Conservation (phyloP, 352 stramenopile species). For the Phytopythium ostracodes region DNA sequence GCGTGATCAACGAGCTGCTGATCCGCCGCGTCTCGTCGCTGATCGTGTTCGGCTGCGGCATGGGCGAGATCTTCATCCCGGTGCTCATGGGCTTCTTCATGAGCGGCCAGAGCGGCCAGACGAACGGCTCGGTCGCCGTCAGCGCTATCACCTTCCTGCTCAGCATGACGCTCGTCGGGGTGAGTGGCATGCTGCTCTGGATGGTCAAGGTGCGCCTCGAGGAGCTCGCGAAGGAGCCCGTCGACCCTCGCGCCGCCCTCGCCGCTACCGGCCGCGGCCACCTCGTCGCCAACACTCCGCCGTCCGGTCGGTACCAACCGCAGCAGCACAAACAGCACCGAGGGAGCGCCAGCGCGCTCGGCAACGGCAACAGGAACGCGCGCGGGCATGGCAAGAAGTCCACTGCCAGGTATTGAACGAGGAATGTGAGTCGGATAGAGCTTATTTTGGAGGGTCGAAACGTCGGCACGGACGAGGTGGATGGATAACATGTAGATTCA, state of each 20-base stretch:
- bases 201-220: slow-evolving; percentile 66
- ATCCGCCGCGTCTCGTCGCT: slow-evolving; percentile 76
- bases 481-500: not conserved
- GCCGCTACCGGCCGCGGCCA: slow-evolving; percentile 20
- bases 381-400: slow-evolving; percentile 1
- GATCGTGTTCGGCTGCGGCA: slow-evolving; percentile 82
- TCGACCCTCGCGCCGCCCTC: slow-evolving; percentile 29
- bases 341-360: not conserved
- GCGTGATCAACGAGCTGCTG: slow-evolving; percentile 76
- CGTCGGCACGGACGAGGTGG: not conserved
- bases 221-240: slow-evolving; percentile 31
- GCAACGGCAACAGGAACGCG: not conserved
- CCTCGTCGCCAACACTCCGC: slow-evolving; percentile 4
- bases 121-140: slow-evolving; percentile 65
- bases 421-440: not conserved
- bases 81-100: slow-evolving; percentile 89
- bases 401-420: not conserved
- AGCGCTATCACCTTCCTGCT: slow-evolving; percentile 82
- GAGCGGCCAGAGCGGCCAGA: slow-evolving; percentile 71
- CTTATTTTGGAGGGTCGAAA: not conserved
- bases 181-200: slow-evolving; percentile 60
- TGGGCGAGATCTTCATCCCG: slow-evolving; percentile 79
- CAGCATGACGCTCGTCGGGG: slow-evolving; percentile 60
- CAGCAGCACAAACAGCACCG: not conserved
- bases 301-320: not conserved